Evolutionary conservation across 2,329 filamentous ascomycete species (phyloP).

Genomic region (Ophiocordyceps camponoti-saundersi): DNA sequence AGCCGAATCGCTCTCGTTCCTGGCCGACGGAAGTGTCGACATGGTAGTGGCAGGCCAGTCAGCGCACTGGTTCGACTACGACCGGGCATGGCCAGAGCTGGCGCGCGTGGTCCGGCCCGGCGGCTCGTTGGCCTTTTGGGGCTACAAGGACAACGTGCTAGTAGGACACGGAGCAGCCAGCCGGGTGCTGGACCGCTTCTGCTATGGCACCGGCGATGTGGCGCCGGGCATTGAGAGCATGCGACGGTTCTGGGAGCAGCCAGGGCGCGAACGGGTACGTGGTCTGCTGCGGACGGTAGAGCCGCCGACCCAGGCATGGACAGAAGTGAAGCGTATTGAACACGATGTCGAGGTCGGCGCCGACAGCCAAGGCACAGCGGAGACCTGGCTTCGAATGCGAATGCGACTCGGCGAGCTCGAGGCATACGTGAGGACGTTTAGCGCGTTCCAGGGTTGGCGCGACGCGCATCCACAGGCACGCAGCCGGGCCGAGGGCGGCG

Average conservation of each 20-base stretch:
- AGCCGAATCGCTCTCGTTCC: slow-evolving; percentile 36
- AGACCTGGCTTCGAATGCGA: slow-evolving; percentile 32
- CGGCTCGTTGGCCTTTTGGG: slow-evolving; percentile 47
- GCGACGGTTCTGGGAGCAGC: slow-evolving; percentile 44
- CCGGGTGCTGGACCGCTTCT: slow-evolving; percentile 33
- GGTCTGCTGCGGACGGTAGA: slow-evolving; percentile 31
- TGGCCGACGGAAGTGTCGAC: slow-evolving; percentile 33
- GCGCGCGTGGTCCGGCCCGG: slow-evolving; percentile 32
- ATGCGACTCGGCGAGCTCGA: slow-evolving; percentile 41
- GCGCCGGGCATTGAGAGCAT: slow-evolving; percentile 28
- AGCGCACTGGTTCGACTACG: slow-evolving; percentile 50
- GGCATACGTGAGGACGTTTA: slow-evolving; percentile 45
- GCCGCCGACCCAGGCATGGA: slow-evolving; percentile 34
- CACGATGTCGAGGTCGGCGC: slow-evolving; percentile 36
- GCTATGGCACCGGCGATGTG: slow-evolving; percentile 31
- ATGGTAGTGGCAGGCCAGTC: slow-evolving; percentile 34
- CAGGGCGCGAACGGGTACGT: slow-evolving; percentile 37
- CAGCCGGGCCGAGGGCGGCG: slow-evolving; percentile 33
- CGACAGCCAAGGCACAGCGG: slow-evolving; percentile 14
- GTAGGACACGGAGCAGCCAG: slow-evolving; percentile 34
- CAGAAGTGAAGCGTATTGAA: slow-evolving; percentile 31
- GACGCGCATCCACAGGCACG: slow-evolving; percentile 32
- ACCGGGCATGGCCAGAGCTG: slow-evolving; percentile 35
- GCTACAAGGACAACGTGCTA: slow-evolving; percentile 47
- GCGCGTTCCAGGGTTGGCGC: slow-evolving; percentile 40